Evolutionary conservation across 2,329 filamentous ascomycete species (phyloP), one percentile per base, ranked within the genome.

Genomic region (Colletotrichum graminicola): DNA sequence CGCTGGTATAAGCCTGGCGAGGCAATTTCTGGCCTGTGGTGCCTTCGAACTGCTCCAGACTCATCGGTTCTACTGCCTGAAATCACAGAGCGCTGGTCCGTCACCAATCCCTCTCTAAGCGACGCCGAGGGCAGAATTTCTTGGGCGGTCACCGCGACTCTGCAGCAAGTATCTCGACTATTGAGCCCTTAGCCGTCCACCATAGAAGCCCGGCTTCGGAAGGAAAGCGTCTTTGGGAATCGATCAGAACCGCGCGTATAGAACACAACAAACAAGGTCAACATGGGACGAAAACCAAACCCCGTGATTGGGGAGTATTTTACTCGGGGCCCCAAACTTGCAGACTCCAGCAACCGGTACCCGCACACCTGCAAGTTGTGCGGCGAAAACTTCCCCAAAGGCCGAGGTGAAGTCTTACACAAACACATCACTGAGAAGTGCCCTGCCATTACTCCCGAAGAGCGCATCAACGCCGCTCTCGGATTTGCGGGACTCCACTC

Each of bases 311-410:
- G 93, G 80, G 91, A 95, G 82, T 96, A 94, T 85, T 98, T 97
- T 81, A 90, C 93, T 80, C 90, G 94, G 76, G 95, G 95, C 12
- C 89, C 90, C 49, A 97, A 97, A 83, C 88, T 97, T 77, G 90
- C 92, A 78, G 94, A 97, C 83, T 92, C 93, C 74, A 96, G 93
- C 84, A 97, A 97, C 81, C 90, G 95, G 70, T 98, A 98, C 79
- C 91, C 94, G 76, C 94, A 97, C 79, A 96, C 93, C 16, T 97
- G 94, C 88, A 95, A 93, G 81, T 88, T 91, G 75, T 97, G 94
- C 80, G 94, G 94, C 75, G 93, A 96, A 82, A 92, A 93, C 80
- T 97, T 97, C 74, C 93, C 94, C 74, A 97, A 97, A 79, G 95
- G 95, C 73, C 90, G 95, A 73, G 92, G 94, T 77, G 95, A 98